Conservation (phyloP, 441 rosid species). For the Omphalea diandra region DNA sequence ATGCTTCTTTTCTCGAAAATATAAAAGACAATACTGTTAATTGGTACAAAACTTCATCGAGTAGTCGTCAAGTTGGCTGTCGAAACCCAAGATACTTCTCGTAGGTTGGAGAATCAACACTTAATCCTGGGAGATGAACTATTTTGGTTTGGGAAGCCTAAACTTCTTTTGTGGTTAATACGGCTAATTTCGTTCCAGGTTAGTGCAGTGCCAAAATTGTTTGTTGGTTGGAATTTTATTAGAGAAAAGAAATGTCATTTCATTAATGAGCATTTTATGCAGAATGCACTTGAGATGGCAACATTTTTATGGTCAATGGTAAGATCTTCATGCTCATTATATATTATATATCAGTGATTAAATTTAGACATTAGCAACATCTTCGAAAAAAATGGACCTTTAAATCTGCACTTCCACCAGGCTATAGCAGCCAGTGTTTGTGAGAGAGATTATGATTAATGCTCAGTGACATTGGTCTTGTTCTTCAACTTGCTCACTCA, state of each 20-base stretch:
- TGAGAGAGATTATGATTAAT: too few species aligned
- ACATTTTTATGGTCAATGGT: slow-evolving; percentile 69
- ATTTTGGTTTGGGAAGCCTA: slow-evolving; percentile 66
- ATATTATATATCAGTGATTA: neutral
- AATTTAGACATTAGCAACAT: neutral
- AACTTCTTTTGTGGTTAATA: slow-evolving; percentile 49
- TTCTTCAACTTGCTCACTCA: too few species aligned
- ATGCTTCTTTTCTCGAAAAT: slow-evolving; percentile 5
- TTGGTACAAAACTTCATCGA: slow-evolving; percentile 63
- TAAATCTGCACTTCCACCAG: too few species aligned
- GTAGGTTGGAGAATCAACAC: slow-evolving; percentile 29
- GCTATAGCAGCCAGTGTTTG: too few species aligned
- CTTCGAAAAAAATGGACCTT: too few species aligned
- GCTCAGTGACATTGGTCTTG: too few species aligned
- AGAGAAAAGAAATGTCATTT: neutral
- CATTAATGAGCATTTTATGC: slow-evolving; percentile 24
- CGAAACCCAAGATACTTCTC: slow-evolving; percentile 43
- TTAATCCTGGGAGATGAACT: slow-evolving; percentile 60
- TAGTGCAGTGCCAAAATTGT: slow-evolving; percentile 9
- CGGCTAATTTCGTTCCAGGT: slow-evolving; percentile 67
- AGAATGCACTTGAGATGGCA: slow-evolving; percentile 85
- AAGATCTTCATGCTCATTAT: slow-evolving; percentile 20
- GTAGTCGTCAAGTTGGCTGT: slow-evolving; percentile 62
- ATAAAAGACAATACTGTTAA: slow-evolving; percentile 45
- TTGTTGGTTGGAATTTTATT: neutral